These are phyloP conservation scores for Talaromyces sp. DNA, from an alignment of 2,329 filamentous ascomycete species.

Conservation along the genomic window DNA sequence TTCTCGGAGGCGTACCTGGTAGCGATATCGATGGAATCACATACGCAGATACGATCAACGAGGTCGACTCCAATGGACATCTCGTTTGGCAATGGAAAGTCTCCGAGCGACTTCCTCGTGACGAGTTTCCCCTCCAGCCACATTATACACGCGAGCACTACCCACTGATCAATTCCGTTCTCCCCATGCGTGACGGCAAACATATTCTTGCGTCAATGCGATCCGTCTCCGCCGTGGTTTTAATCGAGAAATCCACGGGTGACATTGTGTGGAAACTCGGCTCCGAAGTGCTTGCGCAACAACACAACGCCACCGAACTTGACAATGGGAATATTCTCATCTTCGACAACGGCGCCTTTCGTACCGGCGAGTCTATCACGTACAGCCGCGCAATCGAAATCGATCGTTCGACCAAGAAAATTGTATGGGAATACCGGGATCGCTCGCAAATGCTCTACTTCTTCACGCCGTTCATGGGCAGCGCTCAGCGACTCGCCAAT, in stretches of 20 bases:
- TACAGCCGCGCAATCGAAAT: slow-evolving; percentile 45
- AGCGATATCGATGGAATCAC: slow-evolving; percentile 29
- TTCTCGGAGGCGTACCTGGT: slow-evolving; percentile 42
- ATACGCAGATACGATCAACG: slow-evolving; percentile 44
- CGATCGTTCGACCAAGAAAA: slow-evolving; percentile 35
- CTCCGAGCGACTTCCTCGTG: slow-evolving; percentile 39
- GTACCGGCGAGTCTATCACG: slow-evolving; percentile 38
- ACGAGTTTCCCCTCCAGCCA: slow-evolving; percentile 40
- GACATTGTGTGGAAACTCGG: slow-evolving; percentile 44
- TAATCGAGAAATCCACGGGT: slow-evolving; percentile 41
- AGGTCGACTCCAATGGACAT: slow-evolving; percentile 38
- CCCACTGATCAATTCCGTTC: slow-evolving; percentile 46
- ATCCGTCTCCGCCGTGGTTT: slow-evolving; percentile 42
- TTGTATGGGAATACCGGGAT: slow-evolving; percentile 47
- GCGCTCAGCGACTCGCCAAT: slow-evolving; percentile 40
- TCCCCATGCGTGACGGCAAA: slow-evolving; percentile 37
- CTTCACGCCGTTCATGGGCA: slow-evolving; percentile 49
- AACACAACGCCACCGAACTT: slow-evolving; percentile 45
- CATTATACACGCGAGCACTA: slow-evolving; percentile 32
- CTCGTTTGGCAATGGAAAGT: slow-evolving; percentile 45
- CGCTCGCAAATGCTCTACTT: slow-evolving; percentile 36
- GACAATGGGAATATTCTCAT: slow-evolving; percentile 43
- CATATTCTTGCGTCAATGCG: slow-evolving; percentile 45
- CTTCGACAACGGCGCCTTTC: slow-evolving; percentile 47
- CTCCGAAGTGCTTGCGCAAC: slow-evolving; percentile 41